Conservation (phyloP, 768 basidiomycete species). For the Suillus discolor region DNA sequence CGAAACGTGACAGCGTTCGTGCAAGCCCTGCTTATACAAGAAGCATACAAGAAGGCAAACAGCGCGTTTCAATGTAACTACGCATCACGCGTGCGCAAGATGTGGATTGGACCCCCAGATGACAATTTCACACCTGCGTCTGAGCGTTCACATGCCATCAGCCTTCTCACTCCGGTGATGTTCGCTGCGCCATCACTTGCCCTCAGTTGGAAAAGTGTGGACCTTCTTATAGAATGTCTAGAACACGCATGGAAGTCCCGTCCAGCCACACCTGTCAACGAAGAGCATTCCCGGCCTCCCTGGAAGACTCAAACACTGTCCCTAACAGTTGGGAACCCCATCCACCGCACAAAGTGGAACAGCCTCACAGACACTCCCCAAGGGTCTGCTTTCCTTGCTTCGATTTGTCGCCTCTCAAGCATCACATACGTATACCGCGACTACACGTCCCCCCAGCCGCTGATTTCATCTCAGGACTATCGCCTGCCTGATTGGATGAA, state of each 20-base stretch:
- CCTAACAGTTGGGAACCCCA: constrained; percentile 25
- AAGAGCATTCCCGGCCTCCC: constrained; percentile 28
- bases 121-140: not conserved
- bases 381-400: constrained; percentile 21
- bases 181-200: constrained; percentile 26
- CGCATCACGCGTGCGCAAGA: constrained; percentile 27
- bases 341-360: constrained; percentile 26
- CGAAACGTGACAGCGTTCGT: not conserved
- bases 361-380: constrained; percentile 31
- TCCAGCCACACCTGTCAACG: no score
- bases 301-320: constrained; percentile 25
- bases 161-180: constrained; percentile 11
- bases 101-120: not conserved
- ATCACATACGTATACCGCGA: not conserved
- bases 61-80: constrained; percentile 25
- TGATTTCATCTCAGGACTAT: not conserved
- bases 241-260: constrained; percentile 10
- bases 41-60: not conserved
- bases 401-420: constrained; percentile 36
- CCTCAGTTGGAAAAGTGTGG: constrained; percentile 30
- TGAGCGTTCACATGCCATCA: not conserved
- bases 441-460: not conserved
- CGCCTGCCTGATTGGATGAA: not conserved
- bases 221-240: constrained; percentile 39
- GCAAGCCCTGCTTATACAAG: not conserved